Percentiles rank a stretch among this genome's conserved stretches.
Evolutionary conservation across 208 protist genomes (phyloP).

Genomic region (Trypanosoma melophagium): DNA sequence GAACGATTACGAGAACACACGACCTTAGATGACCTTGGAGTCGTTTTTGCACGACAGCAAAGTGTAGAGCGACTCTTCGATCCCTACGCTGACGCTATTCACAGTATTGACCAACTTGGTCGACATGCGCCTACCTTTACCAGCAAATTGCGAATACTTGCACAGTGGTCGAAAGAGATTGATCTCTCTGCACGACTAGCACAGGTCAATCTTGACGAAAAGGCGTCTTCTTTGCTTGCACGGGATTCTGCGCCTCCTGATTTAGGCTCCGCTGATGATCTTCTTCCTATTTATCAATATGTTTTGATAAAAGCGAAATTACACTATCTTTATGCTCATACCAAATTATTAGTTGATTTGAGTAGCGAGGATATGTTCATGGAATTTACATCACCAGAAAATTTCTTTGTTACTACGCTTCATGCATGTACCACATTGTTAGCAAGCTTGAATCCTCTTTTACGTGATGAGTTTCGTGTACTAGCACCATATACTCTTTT

Average conservation of each 20-base stretch:
- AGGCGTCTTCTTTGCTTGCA: slow-evolving; percentile 7
- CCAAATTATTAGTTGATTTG: slow-evolving; percentile 71
- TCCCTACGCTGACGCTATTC: slow-evolving; percentile 80
- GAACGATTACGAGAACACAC: slow-evolving; percentile 46
- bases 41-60: slow-evolving; percentile 63
- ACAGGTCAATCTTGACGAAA: slow-evolving; percentile 40
- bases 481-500: slow-evolving; percentile 45
- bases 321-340: slow-evolving; percentile 53
- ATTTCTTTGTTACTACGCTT: slow-evolving; percentile 79
- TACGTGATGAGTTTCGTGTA: slow-evolving; percentile 53
- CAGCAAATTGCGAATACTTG: slow-evolving; percentile 59
- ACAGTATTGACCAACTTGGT: slow-evolving; percentile 66
- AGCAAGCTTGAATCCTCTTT: slow-evolving; percentile 50
- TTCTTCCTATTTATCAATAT: slow-evolving; percentile 88
- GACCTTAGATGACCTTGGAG: slow-evolving; percentile 82
- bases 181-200: slow-evolving; percentile 69
- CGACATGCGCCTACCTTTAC: slow-evolving; percentile 43
- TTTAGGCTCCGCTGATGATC: slow-evolving; percentile 74
- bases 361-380: slow-evolving; percentile 59
- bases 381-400: slow-evolving; percentile 73
- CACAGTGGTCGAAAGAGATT: slow-evolving; percentile 81
- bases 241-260: slow-evolving; percentile 10
- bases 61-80: slow-evolving; percentile 69
- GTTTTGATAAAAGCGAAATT: slow-evolving; percentile 63
- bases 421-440: slow-evolving; percentile 70